Base-by-base conservation (phyloP, 768 basidiomycete genomes). In the Suillus subaureus region DNA sequence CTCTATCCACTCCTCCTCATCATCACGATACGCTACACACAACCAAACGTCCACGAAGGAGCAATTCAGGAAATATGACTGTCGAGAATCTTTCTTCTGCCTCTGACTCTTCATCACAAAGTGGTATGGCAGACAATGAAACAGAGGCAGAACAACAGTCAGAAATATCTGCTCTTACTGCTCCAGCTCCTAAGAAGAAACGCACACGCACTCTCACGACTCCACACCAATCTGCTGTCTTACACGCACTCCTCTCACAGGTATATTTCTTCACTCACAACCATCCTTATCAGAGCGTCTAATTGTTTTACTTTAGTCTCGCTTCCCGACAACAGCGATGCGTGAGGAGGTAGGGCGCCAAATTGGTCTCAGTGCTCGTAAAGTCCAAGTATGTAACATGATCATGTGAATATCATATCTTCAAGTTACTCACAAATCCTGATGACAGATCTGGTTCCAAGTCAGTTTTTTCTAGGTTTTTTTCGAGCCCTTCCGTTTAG, bases 131-230 rank as follows among this genome's bases (percentile, higher is more conserved):
- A 9, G 89, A 90, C 74, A 87, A 81, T 61, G 88, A 88, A 69
- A 83, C 80, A 67, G 84, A 85, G 63, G 77, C 79, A 40, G 82
- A 78, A 47, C 81, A 82, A 42, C 78, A 75, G 39, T 76, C 81
- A 31, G 82, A 81, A 68, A 73, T 71, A 62, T 75, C 74, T 64
- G 73, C 77, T 21, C 76, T 78, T 4, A 61, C 81, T 23, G 72
- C 74, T 33, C 71, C 79, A 35, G 75, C 74, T 47, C 75, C 67
- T 13, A 86, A 86, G 67, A 78, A 79, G 67, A 92, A 92, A 83
- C 92, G 92, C 78, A 93, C 92, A 72, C 85, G 93, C 63, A 95
- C 93, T 37, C 80, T 95, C 64, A 95, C 93, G 47, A 95, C 93
- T 11, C 92, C 93, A 9, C 91, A 94, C 72, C 93, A 95, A 74